Base-by-base conservation (phyloP, 495 filamentous ascomycete genomes). In the Aspergillus homomorphus region DNA sequence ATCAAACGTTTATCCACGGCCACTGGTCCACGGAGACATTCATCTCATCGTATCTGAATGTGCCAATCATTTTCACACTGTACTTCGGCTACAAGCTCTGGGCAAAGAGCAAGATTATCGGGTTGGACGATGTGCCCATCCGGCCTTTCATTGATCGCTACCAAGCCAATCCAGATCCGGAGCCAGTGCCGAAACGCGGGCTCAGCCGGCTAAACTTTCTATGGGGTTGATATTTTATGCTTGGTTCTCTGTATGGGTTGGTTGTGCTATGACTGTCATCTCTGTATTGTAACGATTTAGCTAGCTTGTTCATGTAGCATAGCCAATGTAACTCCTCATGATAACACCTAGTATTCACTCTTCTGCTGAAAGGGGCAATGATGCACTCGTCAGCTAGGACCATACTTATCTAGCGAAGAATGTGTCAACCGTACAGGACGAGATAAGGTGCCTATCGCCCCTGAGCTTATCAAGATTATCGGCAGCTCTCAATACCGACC, bases 1-100 rank as follows among this genome's bases (percentile, higher is more conserved):
- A 84, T 58, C 72, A 75, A 49, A 81, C 83, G 21, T 87, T 87
- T 60, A 82, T 83, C 62, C 78, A 80, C 0, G 71, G 77, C 0
- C 67, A 78, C 14, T 76, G 67, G 51, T 64, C 45, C 41, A 61
- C 66, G 4, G 63, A 67, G 48, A 66, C 53, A 12, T 76, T 76
- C 38, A 56, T 76, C 4, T 60, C 70, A 0, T 63, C 67, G 0
- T 76, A 76, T 30, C 61, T 74, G 23, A 80, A 84, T 46, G 79
- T 87, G 26, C 82, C 82, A 0, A 74, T 86, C 23, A 78, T 85
- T 42, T 45, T 76, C 0, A 56, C 56, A 1, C 73, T 84, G 20
- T 85, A 80, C 55, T 59, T 84, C 19, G 75, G 73, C 4, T 87
- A 78, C 70, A 87, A 87, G 54, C 57, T 77, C 7, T 51, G 48